phyloP scores from a whole-genome alignment of 176 grass and related monocot genomes.

The Triticum monococcum region DNA sequence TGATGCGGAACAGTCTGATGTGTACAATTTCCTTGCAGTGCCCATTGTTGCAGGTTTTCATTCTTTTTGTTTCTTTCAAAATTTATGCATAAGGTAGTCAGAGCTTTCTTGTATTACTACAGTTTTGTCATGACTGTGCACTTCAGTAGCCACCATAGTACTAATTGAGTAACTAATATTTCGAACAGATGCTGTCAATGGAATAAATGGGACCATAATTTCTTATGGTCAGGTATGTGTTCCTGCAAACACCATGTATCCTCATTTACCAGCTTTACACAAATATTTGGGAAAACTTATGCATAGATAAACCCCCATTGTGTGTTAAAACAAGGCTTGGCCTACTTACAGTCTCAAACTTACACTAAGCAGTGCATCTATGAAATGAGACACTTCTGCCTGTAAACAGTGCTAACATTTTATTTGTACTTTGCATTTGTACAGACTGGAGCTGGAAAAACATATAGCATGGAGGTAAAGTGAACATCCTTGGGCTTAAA shows the following conservation, averaged over 20 bases:
- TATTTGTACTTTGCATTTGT: constrained; percentile 21
- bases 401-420: constrained; percentile 13
- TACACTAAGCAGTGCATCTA: constrained; percentile 11
- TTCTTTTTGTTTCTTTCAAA: not conserved
- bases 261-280: not conserved
- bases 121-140: constrained; percentile 3
- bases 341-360: not conserved
- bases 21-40: constrained; percentile 66
- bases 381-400: not conserved
- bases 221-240: constrained; percentile 75
- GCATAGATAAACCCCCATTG: not conserved
- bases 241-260: constrained; percentile 8
- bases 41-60: constrained; percentile 71
- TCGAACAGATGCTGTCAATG: constrained; percentile 54
- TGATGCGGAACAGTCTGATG: constrained; percentile 57
- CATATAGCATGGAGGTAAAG: constrained; percentile 87
- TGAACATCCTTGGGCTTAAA: not conserved
- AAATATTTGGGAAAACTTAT: constrained; percentile 15
- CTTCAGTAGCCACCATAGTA: not conserved
- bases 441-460: constrained; percentile 88
- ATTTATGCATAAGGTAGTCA: constrained; percentile 11
- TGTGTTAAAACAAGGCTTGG: not conserved
- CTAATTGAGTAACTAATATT: constrained; percentile 4
- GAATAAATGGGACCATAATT: constrained; percentile 76
- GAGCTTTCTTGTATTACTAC: not conserved